phyloP scores from a whole-genome alignment of 192 early-diverging fungal genomes.

The Podila horticola region DNA sequence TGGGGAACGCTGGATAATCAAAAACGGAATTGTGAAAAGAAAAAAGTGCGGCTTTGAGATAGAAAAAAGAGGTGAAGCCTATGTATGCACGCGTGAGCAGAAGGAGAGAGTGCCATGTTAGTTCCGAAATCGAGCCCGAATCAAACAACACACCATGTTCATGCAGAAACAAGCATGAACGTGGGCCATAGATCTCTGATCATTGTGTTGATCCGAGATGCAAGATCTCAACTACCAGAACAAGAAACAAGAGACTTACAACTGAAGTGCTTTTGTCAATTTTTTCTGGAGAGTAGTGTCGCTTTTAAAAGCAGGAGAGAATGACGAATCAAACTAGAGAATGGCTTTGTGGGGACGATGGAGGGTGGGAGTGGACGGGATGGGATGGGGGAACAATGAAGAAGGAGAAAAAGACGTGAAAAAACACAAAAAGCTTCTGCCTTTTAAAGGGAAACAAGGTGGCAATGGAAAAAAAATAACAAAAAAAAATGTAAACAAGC shows the following conservation, averaged over 20 bases:
- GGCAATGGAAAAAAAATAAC: constrained; percentile 14
- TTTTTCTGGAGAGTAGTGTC: constrained; percentile 5
- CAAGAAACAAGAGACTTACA: constrained; percentile 15
- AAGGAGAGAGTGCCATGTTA: not conserved
- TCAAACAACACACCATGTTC: not conserved
- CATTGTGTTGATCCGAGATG: not conserved
- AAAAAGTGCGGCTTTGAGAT: not conserved
- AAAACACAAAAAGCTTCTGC: not conserved
- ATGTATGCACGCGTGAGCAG: not conserved
- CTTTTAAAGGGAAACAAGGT: constrained; percentile 4
- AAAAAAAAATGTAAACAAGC: constrained; percentile 3
- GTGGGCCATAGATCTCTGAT: too few species aligned
- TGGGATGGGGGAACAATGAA: not conserved
- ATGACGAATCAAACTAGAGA: not conserved
- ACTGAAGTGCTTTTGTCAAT: constrained; percentile 18
- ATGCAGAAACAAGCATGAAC: too few species aligned
- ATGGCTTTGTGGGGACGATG: not conserved
- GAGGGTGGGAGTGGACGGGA: not conserved
- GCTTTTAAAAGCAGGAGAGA: not conserved
- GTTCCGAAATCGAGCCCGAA: not conserved
- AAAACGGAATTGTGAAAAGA: constrained; percentile 36
- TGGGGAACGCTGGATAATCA: constrained; percentile 31
- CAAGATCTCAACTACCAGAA: not conserved
- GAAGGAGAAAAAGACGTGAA: not conserved
- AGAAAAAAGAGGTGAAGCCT: constrained; percentile 31